A percentile compares a stretch with the other conserved stretches of the same genome.
These are phyloP conservation scores for Ophiostoma australiae DNA, from an alignment of 2,329 filamentous ascomycete genomes.

Conservation along the genomic window DNA sequence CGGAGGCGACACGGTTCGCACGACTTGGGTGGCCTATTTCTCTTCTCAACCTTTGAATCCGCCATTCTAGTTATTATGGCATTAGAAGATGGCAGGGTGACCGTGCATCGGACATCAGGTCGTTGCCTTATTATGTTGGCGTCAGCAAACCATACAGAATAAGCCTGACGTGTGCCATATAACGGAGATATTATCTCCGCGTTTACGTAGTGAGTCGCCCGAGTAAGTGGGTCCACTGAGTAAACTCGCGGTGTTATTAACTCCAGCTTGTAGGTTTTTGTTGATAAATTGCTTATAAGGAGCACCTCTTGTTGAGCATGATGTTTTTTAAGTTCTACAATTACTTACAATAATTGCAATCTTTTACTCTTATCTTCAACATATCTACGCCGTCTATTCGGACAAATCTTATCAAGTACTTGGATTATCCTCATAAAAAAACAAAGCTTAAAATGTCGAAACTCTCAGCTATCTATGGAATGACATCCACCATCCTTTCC, in stretches of 20 bases:
- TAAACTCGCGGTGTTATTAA: not conserved
- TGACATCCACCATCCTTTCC: not conserved
- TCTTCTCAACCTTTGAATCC: constrained; percentile 32
- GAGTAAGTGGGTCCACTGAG: not conserved
- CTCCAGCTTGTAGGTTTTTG: no score
- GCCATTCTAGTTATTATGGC: not conserved
- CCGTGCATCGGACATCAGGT: not conserved
- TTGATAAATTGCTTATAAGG: no score
- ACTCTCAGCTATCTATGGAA: not conserved
- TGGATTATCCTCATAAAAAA: not conserved
- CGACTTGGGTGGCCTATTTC: constrained; percentile 35
- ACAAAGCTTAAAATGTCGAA: not conserved
- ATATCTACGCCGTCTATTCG: no score
- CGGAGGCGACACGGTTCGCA: constrained; percentile 36
- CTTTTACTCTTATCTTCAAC: no score
- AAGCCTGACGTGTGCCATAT: not conserved
- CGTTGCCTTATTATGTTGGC: not conserved
- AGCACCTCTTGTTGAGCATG: no score
- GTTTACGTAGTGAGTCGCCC: not conserved
- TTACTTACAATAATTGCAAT: no score
- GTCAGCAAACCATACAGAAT: not conserved
- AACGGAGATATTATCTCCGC: constrained; percentile 1
- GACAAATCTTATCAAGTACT: not conserved
- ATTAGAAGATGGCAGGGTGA: not conserved
- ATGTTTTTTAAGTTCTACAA: no score